Percentiles rank a stretch among this genome's conserved stretches.
Conservation (phyloP, 768 basidiomycete species). For the Amanita fuliginea region DNA sequence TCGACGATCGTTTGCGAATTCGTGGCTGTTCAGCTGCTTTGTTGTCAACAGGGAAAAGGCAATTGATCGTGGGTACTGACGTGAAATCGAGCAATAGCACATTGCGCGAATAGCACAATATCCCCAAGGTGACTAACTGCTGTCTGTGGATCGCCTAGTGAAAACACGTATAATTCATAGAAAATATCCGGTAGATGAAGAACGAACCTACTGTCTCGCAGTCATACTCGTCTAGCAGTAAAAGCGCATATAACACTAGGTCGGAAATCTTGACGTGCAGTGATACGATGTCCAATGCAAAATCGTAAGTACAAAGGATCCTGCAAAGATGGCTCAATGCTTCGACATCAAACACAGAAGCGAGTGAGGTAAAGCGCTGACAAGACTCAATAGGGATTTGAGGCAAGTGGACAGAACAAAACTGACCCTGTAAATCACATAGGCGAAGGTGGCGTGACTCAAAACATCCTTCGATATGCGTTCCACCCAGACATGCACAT, state of each 20-base stretch:
- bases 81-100: conserved; percentile 52
- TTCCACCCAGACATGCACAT: conserved; percentile 27
- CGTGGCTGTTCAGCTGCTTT: conserved; percentile 36
- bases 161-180: background rate
- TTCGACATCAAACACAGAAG: conserved; percentile 51
- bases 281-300: conserved; percentile 56
- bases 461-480: conserved; percentile 44
- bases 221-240: conserved; percentile 61
- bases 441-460: conserved; percentile 48
- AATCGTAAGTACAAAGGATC: conserved; percentile 46
- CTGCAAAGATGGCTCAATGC: conserved; percentile 61
- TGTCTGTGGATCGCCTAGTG: conserved; percentile 70
- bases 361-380: conserved; percentile 50
- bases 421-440: conserved; percentile 45
- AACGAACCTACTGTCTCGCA: conserved; percentile 70
- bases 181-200: background rate
- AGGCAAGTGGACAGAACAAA: background rate
- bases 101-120: conserved; percentile 67
- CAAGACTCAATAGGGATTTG: background rate
- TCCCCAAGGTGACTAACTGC: conserved; percentile 71
- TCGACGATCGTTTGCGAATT: conserved; percentile 34
- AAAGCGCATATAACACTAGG: conserved; percentile 50
- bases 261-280: conserved; percentile 56
- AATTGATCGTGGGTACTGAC: conserved; percentile 22
- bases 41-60: conserved; percentile 1